These are phyloP conservation scores for Annulohypoxylon moriforme DNA, from an alignment of 495 filamentous ascomycete species.

Conservation along the genomic window DNA sequence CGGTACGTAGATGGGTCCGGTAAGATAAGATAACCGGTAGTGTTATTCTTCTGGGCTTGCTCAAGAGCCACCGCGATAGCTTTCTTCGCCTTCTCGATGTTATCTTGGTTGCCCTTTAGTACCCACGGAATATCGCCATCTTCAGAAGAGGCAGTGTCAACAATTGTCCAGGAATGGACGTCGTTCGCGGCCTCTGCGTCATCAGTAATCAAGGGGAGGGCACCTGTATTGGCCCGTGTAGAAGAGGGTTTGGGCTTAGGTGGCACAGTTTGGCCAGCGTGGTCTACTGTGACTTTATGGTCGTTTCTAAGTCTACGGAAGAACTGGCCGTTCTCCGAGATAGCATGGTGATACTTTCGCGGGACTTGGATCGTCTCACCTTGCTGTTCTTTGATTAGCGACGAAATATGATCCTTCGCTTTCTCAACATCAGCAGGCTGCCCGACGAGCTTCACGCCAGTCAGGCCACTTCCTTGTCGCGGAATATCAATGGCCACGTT, in stretches of 20 bases:
- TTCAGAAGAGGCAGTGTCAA: conserved; percentile 68
- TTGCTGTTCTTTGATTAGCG: conserved; percentile 84
- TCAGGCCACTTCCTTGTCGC: conserved; percentile 73
- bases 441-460: conserved; percentile 85
- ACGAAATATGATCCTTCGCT: conserved; percentile 83
- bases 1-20: conserved; percentile 91
- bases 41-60: conserved; percentile 74
- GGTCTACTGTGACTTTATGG: conserved; percentile 87
- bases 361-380: conserved; percentile 89
- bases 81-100: conserved; percentile 80
- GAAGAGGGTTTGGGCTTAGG: conserved; percentile 65
- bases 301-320: conserved; percentile 88
- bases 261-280: conserved; percentile 80
- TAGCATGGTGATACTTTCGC: conserved; percentile 78
- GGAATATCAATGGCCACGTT: conserved; percentile 90
- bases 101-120: conserved; percentile 79
- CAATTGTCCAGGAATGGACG: conserved; percentile 81
- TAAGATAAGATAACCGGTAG: conserved; percentile 86
- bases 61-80: conserved; percentile 75
- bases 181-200: conserved; percentile 70
- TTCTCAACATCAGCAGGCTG: conserved; percentile 80
- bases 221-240: conserved; percentile 62
- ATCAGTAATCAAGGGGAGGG: conserved; percentile 90
- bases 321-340: conserved; percentile 91
- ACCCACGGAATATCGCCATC: conserved; percentile 91